Base-by-base conservation (phyloP, 2,329 filamentous ascomycete species). In the Aureobasidium sp. region DNA sequence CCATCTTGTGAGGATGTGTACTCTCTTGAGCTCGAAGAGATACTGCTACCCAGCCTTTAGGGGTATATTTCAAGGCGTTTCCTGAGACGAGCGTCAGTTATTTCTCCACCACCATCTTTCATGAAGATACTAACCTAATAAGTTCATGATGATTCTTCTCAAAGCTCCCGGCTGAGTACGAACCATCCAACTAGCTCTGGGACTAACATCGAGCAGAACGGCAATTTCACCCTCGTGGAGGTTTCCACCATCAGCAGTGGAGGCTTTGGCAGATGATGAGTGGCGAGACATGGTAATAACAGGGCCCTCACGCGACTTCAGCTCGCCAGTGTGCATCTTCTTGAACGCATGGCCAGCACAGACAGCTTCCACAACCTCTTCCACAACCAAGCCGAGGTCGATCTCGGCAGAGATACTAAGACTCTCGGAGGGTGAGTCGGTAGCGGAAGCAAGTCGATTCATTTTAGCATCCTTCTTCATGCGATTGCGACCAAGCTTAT, bases 1-100 rank as follows among this genome's bases (percentile, higher is more conserved):
- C 47, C 27, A 63, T 54, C 34, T 63, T 63, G n/a, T 60, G 15
- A 1, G 54, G 47, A 7, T 41, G 39, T 3, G 36, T 8, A 6
- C 47, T 54, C 10, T 63, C 53, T n/a, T 60, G 45, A 0, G 62
- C 61, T 36, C 59, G 47, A 6, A 64, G 41, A 21, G 58, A 59
- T 1, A 79, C 67, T 3, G 69, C 67, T 36, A 81, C 76, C 45
- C 72, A 76, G 0, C 79, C 78, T 15, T 68, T 62, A 1, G 67
- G 48, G 0, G 75, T 78, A 64, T 79, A 78, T 64, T 80, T 80
- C 29, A 80, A 66, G 2, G 76, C 70, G 66, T 80, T 80, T 4
- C 55, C 50, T 49, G 4, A 3, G 27, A 21, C 10, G 5, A 3
- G 21, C 2, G 30, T 49, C 16, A 49, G 30, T 15, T 27, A 25